Conservation (phyloP, 805 yeast species). For the Komagataella kurtzmanii region DNA sequence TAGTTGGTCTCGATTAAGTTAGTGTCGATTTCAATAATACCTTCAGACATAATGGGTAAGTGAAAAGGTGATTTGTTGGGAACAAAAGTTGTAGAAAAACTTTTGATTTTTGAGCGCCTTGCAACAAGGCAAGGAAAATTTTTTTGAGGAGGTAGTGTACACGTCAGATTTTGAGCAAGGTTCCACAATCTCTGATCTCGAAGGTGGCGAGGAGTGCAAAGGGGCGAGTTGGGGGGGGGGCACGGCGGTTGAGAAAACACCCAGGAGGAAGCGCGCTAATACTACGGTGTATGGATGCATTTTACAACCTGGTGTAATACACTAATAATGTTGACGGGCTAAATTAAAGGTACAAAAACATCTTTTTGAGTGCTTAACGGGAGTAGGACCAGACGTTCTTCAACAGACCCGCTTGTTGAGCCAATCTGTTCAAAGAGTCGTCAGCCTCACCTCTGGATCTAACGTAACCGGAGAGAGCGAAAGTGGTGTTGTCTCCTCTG, state of each 20-base stretch:
- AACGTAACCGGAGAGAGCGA: constrained; percentile 94
- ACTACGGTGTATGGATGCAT: neutral
- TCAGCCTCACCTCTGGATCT: constrained; percentile 99
- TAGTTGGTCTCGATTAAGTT: constrained; percentile 86
- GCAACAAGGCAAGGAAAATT: neutral
- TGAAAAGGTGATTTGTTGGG: neutral
- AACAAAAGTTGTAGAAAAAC: neutral
- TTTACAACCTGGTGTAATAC: neutral
- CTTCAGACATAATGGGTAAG: constrained; percentile 37
- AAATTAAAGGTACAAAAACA: neutral
- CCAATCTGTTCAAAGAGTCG: constrained; percentile 97
- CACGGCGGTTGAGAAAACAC: neutral
- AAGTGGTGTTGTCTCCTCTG: constrained; percentile 82
- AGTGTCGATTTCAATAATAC: constrained; percentile 69
- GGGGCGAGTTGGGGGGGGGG: neutral
- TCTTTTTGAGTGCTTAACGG: constrained; percentile 32
- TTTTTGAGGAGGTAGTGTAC: neutral
- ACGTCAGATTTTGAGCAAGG: neutral
- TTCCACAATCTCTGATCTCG: neutral
- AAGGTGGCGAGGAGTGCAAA: neutral
- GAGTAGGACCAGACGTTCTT: constrained; percentile 93
- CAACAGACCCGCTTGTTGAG: constrained; percentile 96
- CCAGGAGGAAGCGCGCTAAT: too few species aligned
- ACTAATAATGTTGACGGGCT: neutral
- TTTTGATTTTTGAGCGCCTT: neutral